These are phyloP conservation scores for Lasiosphaeris hirsuta DNA, from an alignment of 495 filamentous ascomycete species.

Conservation along the genomic window DNA sequence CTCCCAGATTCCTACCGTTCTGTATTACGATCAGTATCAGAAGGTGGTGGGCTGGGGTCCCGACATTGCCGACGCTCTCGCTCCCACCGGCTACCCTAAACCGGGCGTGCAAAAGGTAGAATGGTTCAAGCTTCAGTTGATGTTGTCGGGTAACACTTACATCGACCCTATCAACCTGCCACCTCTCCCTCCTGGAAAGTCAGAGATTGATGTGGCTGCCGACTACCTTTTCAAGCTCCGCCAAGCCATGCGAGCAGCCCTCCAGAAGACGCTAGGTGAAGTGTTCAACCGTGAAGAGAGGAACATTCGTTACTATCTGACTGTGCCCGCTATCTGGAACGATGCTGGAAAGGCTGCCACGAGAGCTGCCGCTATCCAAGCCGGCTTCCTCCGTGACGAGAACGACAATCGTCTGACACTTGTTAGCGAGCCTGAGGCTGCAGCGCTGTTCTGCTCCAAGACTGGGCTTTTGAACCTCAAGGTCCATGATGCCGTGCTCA, in stretches of 20 bases:
- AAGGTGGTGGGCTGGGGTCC: constrained; percentile 76
- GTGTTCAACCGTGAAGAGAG: constrained; percentile 74
- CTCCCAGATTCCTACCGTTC: constrained; percentile 64
- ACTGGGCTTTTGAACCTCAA: constrained; percentile 71
- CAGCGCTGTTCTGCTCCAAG: constrained; percentile 71
- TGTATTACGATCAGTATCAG: constrained; percentile 75
- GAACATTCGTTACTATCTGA: constrained; percentile 71
- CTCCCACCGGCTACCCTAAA: constrained; percentile 71
- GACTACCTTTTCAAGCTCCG: constrained; percentile 75
- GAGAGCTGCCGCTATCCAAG: constrained; percentile 68
- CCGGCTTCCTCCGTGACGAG: constrained; percentile 69
- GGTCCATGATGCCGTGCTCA: constrained; percentile 68
- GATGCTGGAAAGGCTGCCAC: constrained; percentile 73
- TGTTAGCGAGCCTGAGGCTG: constrained; percentile 69
- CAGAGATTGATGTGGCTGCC: constrained; percentile 72
- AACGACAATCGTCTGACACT: constrained; percentile 72
- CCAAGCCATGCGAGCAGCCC: constrained; percentile 67
- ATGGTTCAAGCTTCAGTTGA: constrained; percentile 77
- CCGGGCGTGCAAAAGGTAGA: constrained; percentile 74
- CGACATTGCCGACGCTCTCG: constrained; percentile 71
- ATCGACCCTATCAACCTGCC: constrained; percentile 77
- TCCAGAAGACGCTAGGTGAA: constrained; percentile 74
- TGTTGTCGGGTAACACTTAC: constrained; percentile 75
- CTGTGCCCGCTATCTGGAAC: constrained; percentile 74
- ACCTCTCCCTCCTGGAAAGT: constrained; percentile 71